Conservation (phyloP, 2,329 filamentous ascomycete species). For the Drechmeria coniospora region DNA sequence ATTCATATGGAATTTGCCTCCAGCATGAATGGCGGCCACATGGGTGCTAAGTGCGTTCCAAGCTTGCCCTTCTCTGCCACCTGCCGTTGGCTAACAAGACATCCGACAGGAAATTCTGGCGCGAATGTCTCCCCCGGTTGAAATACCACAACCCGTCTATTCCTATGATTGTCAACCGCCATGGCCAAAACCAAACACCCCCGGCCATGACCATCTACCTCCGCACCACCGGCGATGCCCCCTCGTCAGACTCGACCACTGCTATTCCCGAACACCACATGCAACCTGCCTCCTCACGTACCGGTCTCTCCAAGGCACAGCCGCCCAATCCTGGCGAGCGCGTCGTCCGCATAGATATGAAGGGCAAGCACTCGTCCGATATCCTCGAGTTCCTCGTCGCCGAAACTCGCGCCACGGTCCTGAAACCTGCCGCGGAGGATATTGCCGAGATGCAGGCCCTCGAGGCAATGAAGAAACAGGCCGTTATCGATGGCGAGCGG, state of each 20-base stretch:
- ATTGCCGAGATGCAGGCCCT: slow-evolving; percentile 39
- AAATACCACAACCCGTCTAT: slow-evolving; percentile 89
- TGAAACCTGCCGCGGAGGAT: slow-evolving; percentile 46
- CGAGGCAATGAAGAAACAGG: slow-evolving; percentile 34
- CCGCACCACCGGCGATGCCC: slow-evolving; percentile 19
- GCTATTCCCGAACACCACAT: slow-evolving; percentile 15
- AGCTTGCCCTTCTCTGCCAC: slow-evolving; percentile 4
- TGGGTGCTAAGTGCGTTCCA: slow-evolving; percentile 49
- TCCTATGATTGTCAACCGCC: slow-evolving; percentile 68
- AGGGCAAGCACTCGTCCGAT: slow-evolving; percentile 39
- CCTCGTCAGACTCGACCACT: slow-evolving; percentile 11
- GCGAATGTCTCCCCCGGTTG: slow-evolving; percentile 62
- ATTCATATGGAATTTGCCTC: slow-evolving; percentile 61
- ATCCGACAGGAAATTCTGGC: slow-evolving; percentile 71
- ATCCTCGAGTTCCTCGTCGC: slow-evolving; percentile 49
- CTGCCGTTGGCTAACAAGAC: slow-evolving; percentile 6
- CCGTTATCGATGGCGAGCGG: slow-evolving; percentile 37
- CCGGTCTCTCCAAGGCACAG: slow-evolving; percentile 32
- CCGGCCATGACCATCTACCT: slow-evolving; percentile 54
- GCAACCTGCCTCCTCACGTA: slow-evolving; percentile 31
- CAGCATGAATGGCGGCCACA: slow-evolving; percentile 48
- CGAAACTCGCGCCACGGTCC: slow-evolving; percentile 41
- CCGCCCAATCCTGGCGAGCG: slow-evolving; percentile 32
- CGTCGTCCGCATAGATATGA: slow-evolving; percentile 46
- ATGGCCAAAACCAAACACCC: slow-evolving; percentile 34